A percentile compares a stretch with the other conserved stretches of the same genome.
phyloP scores from a whole-genome alignment of 1,284 basidiomycete species.

The Peniophora sp. region DNA sequence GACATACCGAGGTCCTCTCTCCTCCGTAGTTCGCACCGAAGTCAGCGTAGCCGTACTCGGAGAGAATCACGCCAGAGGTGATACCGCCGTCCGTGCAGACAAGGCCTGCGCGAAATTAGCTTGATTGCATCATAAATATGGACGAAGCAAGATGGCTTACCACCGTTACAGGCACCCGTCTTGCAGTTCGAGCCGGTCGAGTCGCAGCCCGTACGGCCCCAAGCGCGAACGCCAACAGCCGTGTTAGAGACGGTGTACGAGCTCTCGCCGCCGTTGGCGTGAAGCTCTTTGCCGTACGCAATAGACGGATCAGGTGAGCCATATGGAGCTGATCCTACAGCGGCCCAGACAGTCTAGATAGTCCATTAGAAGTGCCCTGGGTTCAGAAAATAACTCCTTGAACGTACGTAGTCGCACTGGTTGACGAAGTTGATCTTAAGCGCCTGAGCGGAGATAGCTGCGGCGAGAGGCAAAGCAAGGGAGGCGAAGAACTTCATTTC shows the following conservation, averaged over 20 bases:
- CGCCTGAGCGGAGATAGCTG: neutral
- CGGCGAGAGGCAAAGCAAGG: neutral
- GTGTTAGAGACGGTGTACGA: neutral
- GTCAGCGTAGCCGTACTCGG: conserved; percentile 12
- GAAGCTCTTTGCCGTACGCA: neutral
- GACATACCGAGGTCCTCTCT: conserved; percentile 6
- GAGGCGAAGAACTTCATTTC: too few species aligned
- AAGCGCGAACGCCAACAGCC: conserved; percentile 10
- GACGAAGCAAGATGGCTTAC: neutral
- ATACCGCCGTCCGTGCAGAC: conserved; percentile 13
- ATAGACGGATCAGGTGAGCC: neutral
- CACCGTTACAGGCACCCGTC: conserved; percentile 10
- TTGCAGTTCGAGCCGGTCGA: conserved; percentile 10
- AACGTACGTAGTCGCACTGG: neutral
- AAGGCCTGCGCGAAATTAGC: conserved; percentile 3
- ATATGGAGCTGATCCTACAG: neutral
- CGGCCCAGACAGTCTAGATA: neutral
- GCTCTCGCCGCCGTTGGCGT: neutral
- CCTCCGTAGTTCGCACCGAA: conserved; percentile 10
- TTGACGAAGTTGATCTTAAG: neutral
- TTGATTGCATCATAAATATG: neutral
- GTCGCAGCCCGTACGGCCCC: conserved; percentile 14
- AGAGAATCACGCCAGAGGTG: conserved; percentile 8
- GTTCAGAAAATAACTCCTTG: neutral
- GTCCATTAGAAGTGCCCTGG: neutral